Conservation (phyloP, 2,329 filamentous ascomycete species). For the Talaromyces sp. region DNA sequence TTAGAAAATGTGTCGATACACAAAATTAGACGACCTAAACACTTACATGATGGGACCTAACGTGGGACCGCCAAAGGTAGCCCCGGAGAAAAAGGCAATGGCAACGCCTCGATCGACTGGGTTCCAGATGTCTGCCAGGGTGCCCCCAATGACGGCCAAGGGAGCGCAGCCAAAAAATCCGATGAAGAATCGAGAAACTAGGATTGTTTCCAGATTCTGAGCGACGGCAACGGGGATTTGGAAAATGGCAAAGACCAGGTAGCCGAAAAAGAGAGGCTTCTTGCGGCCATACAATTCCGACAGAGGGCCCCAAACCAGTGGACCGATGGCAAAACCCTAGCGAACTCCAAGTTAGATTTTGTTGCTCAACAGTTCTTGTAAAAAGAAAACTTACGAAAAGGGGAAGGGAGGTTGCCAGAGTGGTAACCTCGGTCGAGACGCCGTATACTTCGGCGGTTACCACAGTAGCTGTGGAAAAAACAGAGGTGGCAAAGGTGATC, state of each 20-base stretch:
- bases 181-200: conserved; percentile 50
- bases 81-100: conserved; percentile 39
- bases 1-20: not conserved
- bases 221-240: conserved; percentile 52
- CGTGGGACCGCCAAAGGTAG: conserved; percentile 47
- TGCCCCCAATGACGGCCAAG: conserved; percentile 47
- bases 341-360: not conserved
- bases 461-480: conserved; percentile 41
- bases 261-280: conserved; percentile 45
- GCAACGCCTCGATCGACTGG: conserved; percentile 44
- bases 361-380: not conserved
- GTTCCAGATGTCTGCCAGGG: conserved; percentile 46
- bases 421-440: conserved; percentile 45
- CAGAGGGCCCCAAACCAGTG: conserved; percentile 38
- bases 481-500: conserved; percentile 44
- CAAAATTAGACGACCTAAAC: not conserved
- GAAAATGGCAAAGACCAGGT: conserved; percentile 47
- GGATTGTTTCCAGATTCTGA: conserved; percentile 49
- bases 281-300: conserved; percentile 48
- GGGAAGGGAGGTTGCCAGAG: conserved; percentile 46
- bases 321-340: conserved; percentile 35
- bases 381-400: conserved; percentile 29
- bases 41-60: conserved; percentile 42
- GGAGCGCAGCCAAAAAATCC: conserved; percentile 50
- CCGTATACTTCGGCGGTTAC: conserved; percentile 38